Base-by-base conservation (phyloP, 257 asterid species). In the Ballota nigra region DNA sequence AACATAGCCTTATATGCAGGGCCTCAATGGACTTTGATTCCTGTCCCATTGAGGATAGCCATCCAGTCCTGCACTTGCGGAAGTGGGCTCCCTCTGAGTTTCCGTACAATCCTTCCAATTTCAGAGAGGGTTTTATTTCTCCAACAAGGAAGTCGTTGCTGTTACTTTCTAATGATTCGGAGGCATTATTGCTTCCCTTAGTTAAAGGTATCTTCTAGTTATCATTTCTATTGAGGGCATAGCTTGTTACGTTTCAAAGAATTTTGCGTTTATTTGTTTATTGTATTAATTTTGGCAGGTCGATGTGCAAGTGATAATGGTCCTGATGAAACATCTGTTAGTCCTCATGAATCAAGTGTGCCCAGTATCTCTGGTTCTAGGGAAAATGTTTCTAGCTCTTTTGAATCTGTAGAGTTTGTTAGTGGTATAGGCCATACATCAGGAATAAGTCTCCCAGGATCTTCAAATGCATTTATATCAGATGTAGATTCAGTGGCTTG, bases 401-500 rank as follows among this genome's bases (percentile, higher is more conserved):
- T 78, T 49, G 83, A 72, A 60, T 63, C 80, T 29, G 53, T 36
- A 66, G 82, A 78, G 77, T 73, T 53, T 79, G 87, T 67, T 79
- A 61, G 63, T 26, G 71, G 36, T 68, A 68, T 72, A 49, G 74
- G 66, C 71, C 52, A 61, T 78, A 55, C 82, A 53, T n/a, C 68
- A 69, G 79, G 70, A 53, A 75, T 28, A 59, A 71, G 72, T 76
- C 59, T 53, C 83, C 73, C 80, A 58, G 79, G 76, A 68, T 76
- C 83, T 55, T 62, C 72, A 74, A 80, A 68, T 70, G 81, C 84
- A 57, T 88, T 77, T 81, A 78, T 94, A 75, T 85, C 83, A 22
- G 97, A 80, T 79, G 93, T 94, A 67, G 81, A 85, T 76, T 89
- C 97, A 40, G 82, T 89, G 74, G 91, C 96, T 67, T 94, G 99